A percentile compares a stretch with the other conserved stretches of the same genome.
phyloP scores from a whole-genome alignment of 345 rosid species.

The Salix udensis region DNA sequence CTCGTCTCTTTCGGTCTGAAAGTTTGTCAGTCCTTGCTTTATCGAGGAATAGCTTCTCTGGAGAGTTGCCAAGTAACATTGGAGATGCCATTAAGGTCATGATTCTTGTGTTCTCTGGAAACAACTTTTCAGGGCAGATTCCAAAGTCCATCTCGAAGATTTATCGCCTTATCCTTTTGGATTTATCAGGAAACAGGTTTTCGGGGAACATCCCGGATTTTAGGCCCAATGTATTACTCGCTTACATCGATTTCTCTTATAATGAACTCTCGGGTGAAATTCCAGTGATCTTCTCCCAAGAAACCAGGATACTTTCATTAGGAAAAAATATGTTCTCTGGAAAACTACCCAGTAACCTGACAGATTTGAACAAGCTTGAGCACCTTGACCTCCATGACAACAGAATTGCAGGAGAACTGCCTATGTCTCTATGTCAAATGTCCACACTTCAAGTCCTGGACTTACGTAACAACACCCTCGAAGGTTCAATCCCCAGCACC shows the following conservation, averaged over 20 bases:
- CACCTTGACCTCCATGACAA: conserved; percentile 36
- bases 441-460: conserved; percentile 27
- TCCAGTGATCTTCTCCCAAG: conserved; percentile 22
- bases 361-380: conserved; percentile 26
- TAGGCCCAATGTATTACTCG: conserved; percentile 14
- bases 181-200: conserved; percentile 29
- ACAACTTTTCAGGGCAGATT: conserved; percentile 32
- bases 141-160: conserved; percentile 25
- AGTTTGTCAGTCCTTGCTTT: conserved; percentile 24
- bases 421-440: conserved; percentile 23
- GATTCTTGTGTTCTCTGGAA: conserved; percentile 27
- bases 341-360: conserved; percentile 21
- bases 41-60: conserved; percentile 41
- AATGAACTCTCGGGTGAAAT: conserved; percentile 34
- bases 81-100: conserved; percentile 24
- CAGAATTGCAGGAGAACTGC: conserved; percentile 31
- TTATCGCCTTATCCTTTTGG: conserved; percentile 30
- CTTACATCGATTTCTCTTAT: conserved; percentile 29
- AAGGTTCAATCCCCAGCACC: conserved; percentile 16
- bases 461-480: conserved; percentile 26
- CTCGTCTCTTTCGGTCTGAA: conserved; percentile 30
- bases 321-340: conserved; percentile 33
- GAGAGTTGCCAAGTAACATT: conserved; percentile 35
- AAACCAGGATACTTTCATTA: conserved; percentile 20
- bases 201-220: conserved; percentile 29